Conservation (phyloP, 2,329 filamentous ascomycete genomes). For the Colletotrichum acutatum region DNA sequence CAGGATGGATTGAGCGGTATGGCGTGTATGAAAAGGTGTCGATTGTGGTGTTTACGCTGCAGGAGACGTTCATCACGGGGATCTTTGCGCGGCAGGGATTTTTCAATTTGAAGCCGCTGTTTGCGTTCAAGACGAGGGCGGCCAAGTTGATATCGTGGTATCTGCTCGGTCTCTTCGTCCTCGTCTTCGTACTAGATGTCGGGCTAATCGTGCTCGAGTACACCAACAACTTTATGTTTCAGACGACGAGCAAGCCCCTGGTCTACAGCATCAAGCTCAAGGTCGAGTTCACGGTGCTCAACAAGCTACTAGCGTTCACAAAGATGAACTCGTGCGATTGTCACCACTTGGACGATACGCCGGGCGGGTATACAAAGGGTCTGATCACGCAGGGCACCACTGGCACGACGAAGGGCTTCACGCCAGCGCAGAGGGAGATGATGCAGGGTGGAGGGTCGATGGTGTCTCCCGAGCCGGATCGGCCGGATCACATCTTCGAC, state of each 20-base stretch:
- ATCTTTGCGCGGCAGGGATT: conserved; percentile 65
- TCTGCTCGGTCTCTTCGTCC: conserved; percentile 48
- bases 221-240: conserved; percentile 45
- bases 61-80: conserved; percentile 64
- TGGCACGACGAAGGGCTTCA: neutral
- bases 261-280: conserved; percentile 42
- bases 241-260: conserved; percentile 35
- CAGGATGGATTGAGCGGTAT: conserved; percentile 43
- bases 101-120: conserved; percentile 25
- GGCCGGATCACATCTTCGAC: conserved; percentile 26
- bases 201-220: conserved; percentile 50
- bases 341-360: conserved; percentile 9
- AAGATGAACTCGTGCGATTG: conserved; percentile 31
- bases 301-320: conserved; percentile 37
- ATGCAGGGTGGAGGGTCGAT: neutral
- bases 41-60: conserved; percentile 65
- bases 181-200: conserved; percentile 54
- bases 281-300: conserved; percentile 61
- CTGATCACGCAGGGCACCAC: conserved; percentile 7
- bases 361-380: neutral
- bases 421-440: neutral
- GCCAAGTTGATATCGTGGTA: conserved; percentile 50
- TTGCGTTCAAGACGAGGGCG: conserved; percentile 50
- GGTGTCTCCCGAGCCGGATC: neutral
- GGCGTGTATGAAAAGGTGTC: conserved; percentile 64